Conservation (phyloP, 1,284 basidiomycete species). For the Rhodotorula sp. region DNA sequence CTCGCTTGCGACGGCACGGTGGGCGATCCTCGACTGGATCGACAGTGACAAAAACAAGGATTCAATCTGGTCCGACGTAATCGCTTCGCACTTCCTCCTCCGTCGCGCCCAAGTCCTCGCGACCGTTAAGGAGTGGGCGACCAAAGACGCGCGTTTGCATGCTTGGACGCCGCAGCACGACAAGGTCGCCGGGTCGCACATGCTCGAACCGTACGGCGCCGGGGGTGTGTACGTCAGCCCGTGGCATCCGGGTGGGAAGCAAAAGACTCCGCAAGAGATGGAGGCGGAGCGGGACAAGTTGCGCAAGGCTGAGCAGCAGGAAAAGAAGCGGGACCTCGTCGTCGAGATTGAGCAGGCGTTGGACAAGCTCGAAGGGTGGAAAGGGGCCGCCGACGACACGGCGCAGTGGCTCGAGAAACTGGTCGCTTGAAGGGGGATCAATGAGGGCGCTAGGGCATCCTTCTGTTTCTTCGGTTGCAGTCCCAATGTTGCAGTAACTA, state of each 20-base stretch:
- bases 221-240: neutral
- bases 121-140: conserved; percentile 10
- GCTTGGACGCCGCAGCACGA: conserved; percentile 14
- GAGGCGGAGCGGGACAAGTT: neutral
- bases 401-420: conserved; percentile 5
- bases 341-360: conserved; percentile 15
- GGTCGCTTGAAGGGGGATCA: neutral
- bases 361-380: conserved; percentile 12
- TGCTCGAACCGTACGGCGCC: conserved; percentile 7
- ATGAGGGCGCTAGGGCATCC: neutral
- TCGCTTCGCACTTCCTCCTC: conserved; percentile 24
- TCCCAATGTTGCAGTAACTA: too few relatives aligned
- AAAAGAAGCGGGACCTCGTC: conserved; percentile 3
- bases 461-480: neutral
- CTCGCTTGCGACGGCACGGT: conserved; percentile 21
- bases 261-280: neutral
- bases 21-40: conserved; percentile 26
- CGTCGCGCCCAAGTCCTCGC: neutral
- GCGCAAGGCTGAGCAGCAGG: neutral
- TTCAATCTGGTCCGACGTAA: conserved; percentile 24
- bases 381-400: neutral
- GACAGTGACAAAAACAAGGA: conserved; percentile 12
- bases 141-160: conserved; percentile 12
- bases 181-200: conserved; percentile 5
- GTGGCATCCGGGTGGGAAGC: conserved; percentile 3